A percentile compares a stretch with the other conserved stretches of the same genome.
Evolutionary conservation across 139 green algal genomes (phyloP).

Genomic region (Trebouxia sp.): DNA sequence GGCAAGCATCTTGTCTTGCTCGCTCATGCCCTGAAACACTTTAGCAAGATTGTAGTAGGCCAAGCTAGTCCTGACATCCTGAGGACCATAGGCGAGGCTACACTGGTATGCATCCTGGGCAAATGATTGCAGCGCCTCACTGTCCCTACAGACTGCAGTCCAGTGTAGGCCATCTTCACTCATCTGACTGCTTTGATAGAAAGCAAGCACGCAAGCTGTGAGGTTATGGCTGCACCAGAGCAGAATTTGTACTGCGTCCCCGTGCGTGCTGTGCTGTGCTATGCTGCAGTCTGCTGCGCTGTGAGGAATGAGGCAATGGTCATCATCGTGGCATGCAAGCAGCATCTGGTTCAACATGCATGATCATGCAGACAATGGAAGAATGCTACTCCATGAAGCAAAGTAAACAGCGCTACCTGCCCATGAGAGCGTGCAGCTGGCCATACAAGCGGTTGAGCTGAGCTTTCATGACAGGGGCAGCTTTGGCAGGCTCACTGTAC

Average conservation of each 20-base stretch:
- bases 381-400: too few species aligned
- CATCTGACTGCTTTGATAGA: too few species aligned
- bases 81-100: slow-evolving; percentile 72
- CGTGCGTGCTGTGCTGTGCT: too few species aligned
- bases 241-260: too few species aligned
- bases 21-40: slow-evolving; percentile 57
- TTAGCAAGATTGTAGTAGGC: slow-evolving; percentile 88
- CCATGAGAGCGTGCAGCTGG: slow-evolving; percentile 78
- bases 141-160: slow-evolving; percentile 22
- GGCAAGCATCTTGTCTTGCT: slow-evolving; percentile 40
- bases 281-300: too few species aligned
- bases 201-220: too few species aligned
- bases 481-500: slow-evolving; percentile 71
- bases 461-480: slow-evolving; percentile 74
- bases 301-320: too few species aligned
- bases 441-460: slow-evolving; percentile 80
- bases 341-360: too few species aligned
- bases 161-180: too few species aligned
- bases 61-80: slow-evolving; percentile 72
- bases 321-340: too few species aligned
- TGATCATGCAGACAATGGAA: too few species aligned
- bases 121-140: slow-evolving; percentile 58
- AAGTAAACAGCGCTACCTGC: slow-evolving; percentile 12
- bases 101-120: slow-evolving; percentile 84
- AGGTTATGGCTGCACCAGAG: too few species aligned